Evolutionary conservation across 176 grass and related monocot genomes (phyloP).

Genomic region (Oropetium thomaeum): DNA sequence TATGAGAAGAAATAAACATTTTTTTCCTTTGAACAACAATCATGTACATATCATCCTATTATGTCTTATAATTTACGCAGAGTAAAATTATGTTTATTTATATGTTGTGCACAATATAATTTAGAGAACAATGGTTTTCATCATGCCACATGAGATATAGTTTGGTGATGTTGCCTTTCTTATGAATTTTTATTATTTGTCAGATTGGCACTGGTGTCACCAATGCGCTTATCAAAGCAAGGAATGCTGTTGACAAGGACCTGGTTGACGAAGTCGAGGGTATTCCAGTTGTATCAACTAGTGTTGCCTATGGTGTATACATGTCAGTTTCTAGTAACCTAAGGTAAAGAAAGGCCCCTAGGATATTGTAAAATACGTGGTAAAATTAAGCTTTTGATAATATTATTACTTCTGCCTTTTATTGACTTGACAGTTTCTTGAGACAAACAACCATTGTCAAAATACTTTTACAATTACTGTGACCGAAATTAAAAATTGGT

Average conservation of each 20-base stretch:
- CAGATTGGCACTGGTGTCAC: conserved; percentile 73
- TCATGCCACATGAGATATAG: background rate
- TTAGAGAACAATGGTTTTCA: background rate
- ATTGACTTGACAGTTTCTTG: background rate
- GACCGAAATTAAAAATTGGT: background rate
- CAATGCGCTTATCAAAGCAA: conserved; percentile 58
- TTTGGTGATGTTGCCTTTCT: background rate
- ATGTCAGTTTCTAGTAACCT: conserved; percentile 88
- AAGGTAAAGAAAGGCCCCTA: conserved; percentile 47
- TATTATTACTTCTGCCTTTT: background rate
- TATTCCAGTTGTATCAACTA: conserved; percentile 62
- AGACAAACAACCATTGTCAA: background rate
- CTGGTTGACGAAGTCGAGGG: conserved; percentile 44
- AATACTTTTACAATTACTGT: background rate
- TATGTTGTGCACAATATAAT: background rate
- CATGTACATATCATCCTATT: background rate
- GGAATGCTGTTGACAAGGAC: conserved; percentile 58
- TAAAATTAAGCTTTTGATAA: background rate
- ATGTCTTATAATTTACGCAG: background rate
- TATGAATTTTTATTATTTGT: conserved; percentile 8
- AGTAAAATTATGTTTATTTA: background rate
- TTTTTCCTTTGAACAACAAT: background rate
- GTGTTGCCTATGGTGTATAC: conserved; percentile 75
- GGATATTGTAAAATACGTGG: background rate
- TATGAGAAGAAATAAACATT: background rate